These are phyloP conservation scores for Pleurotus platypus DNA, from an alignment of 768 basidiomycete species.

Conservation along the genomic window DNA sequence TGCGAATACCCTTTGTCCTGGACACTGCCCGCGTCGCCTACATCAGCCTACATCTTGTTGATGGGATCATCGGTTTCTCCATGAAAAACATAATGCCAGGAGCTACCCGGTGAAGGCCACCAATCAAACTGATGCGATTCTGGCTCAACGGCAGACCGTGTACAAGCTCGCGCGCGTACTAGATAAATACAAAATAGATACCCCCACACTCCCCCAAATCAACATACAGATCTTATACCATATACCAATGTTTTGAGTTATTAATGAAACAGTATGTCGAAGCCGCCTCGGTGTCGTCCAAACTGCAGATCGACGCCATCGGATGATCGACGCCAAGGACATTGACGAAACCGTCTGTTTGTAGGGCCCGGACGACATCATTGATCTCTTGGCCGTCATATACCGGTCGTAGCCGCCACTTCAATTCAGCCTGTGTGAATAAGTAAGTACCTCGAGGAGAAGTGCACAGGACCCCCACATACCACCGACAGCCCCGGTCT, in stretches of 20 bases:
- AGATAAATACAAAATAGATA: too few relatives aligned
- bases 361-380: slow-evolving; percentile 55
- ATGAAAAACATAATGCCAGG: too few relatives aligned
- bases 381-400: slow-evolving; percentile 75
- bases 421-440: slow-evolving; percentile 53
- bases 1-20: slow-evolving; percentile 2
- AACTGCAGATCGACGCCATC: slow-evolving; percentile 19
- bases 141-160: too few relatives aligned
- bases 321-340: slow-evolving; percentile 21
- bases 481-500: slow-evolving; percentile 73
- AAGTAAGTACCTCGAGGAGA: slow-evolving; percentile 3
- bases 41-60: too few relatives aligned
- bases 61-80: too few relatives aligned
- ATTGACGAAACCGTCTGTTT: slow-evolving; percentile 47
- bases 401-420: slow-evolving; percentile 65
- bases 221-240: slow-evolving; percentile 31
- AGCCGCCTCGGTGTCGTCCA: slow-evolving; percentile 52
- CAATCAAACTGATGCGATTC: too few relatives aligned
- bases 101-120: too few relatives aligned
- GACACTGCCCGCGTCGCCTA: too few relatives aligned
- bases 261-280: slow-evolving; percentile 56
- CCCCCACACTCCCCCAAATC: neutral
- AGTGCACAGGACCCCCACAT: slow-evolving; percentile 24
- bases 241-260: slow-evolving; percentile 62
- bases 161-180: too few relatives aligned